Evolutionary conservation across 108 stramenopile genomes (phyloP).

Genomic region (Discostella pseudostelligera): DNA sequence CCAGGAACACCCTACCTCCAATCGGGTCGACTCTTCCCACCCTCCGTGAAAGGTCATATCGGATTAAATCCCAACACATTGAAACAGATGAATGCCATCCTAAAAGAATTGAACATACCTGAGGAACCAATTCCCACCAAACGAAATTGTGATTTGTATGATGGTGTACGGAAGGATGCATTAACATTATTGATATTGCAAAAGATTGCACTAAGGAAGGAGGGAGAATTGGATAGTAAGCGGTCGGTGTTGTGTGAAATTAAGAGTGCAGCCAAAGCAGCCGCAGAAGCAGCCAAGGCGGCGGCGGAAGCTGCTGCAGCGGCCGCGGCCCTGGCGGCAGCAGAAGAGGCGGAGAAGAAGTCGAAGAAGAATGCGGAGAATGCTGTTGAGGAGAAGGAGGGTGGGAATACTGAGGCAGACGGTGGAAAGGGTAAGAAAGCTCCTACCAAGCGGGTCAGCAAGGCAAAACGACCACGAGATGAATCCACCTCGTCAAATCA

Average conservation of each 20-base stretch:
- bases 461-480: slow-evolving; percentile 11
- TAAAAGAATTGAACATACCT: slow-evolving; percentile 70
- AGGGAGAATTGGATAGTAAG: slow-evolving; percentile 63
- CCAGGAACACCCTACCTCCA: slow-evolving; percentile 83
- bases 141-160: slow-evolving; percentile 85
- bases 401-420: not conserved
- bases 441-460: not conserved
- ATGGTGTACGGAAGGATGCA: slow-evolving; percentile 77
- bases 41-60: slow-evolving; percentile 59
- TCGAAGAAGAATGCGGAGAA: slow-evolving; percentile 20
- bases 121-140: slow-evolving; percentile 74
- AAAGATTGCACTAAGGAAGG: slow-evolving; percentile 76
- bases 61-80: slow-evolving; percentile 76
- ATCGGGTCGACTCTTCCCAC: slow-evolving; percentile 78
- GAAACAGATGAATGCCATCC: slow-evolving; percentile 72
- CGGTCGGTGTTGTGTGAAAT: slow-evolving; percentile 50
- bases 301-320: slow-evolving; percentile 10
- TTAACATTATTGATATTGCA: slow-evolving; percentile 74
- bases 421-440: not conserved
- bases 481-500: slow-evolving; percentile 10
- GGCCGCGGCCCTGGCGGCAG: slow-evolving; percentile 8
- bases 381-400: slow-evolving; percentile 11
- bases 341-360: slow-evolving; percentile 13
- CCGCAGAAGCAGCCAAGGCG: too few species aligned
- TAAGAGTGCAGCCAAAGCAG: too few species aligned